Conservation (phyloP, 1,284 basidiomycete genomes). For the Austroboletus novae-zelandiae region DNA sequence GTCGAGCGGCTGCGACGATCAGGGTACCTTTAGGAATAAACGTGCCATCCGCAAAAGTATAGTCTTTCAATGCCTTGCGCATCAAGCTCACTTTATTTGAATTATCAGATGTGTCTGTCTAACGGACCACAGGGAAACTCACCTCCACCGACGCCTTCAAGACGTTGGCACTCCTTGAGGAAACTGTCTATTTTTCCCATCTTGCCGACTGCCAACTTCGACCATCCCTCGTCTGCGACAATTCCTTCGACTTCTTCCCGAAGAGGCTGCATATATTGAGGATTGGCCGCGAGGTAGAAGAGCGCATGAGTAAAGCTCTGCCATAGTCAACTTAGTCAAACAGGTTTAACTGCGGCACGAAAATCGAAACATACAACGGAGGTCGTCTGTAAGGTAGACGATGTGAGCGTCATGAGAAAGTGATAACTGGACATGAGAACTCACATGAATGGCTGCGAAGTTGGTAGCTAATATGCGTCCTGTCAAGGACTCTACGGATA, state of each 20-base stretch:
- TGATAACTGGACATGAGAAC: not conserved
- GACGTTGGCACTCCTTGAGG: constrained; percentile 40
- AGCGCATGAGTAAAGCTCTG: constrained; percentile 37
- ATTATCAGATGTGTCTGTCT: not conserved
- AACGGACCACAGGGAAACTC: constrained; percentile 4
- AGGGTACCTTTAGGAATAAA: constrained; percentile 36
- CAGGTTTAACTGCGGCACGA: not conserved
- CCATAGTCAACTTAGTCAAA: not conserved
- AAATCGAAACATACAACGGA: constrained; percentile 11
- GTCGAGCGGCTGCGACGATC: constrained; percentile 18
- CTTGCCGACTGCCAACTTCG: constrained; percentile 38
- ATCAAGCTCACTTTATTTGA: constrained; percentile 25
- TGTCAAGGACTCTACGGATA: constrained; percentile 27
- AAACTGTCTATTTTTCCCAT: constrained; percentile 50
- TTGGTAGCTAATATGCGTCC: constrained; percentile 35
- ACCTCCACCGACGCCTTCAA: constrained; percentile 31
- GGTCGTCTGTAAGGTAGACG: constrained; percentile 5
- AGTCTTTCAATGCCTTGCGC: constrained; percentile 35
- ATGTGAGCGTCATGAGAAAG: too few species aligned
- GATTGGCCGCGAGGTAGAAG: constrained; percentile 36
- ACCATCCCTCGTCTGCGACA: constrained; percentile 41
- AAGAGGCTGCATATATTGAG: constrained; percentile 38
- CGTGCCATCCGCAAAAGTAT: constrained; percentile 41
- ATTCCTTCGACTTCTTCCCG: constrained; percentile 43
- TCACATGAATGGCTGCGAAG: constrained; percentile 39